These are phyloP conservation scores for Verbascum thapsus DNA, from an alignment of 257 asterid species.

Conservation along the genomic window DNA sequence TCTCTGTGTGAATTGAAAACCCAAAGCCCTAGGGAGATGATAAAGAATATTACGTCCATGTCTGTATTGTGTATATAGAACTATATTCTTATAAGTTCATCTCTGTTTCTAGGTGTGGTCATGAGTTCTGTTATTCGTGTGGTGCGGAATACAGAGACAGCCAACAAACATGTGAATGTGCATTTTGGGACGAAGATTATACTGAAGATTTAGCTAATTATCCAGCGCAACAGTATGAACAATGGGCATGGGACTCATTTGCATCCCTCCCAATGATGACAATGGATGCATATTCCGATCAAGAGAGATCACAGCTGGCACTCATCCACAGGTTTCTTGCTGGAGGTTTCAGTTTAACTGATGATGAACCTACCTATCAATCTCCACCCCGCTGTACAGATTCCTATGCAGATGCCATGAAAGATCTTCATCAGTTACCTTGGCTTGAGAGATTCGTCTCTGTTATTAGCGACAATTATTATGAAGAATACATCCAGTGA, in stretches of 20 bases:
- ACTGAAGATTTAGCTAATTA: slow-evolving; percentile 36
- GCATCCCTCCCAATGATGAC: slow-evolving; percentile 60
- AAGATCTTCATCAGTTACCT: slow-evolving; percentile 93
- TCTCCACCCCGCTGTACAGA: slow-evolving; percentile 76
- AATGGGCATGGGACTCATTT: slow-evolving; percentile 92
- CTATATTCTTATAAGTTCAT: too few relatives aligned
- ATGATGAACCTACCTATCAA: slow-evolving; percentile 58
- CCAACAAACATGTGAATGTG: slow-evolving; percentile 69
- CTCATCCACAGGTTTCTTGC: slow-evolving; percentile 89
- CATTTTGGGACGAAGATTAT: slow-evolving; percentile 69
- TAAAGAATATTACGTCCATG: too few relatives aligned
- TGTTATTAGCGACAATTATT: slow-evolving; percentile 79
- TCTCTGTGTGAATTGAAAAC: too few relatives aligned
- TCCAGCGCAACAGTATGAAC: slow-evolving; percentile 68
- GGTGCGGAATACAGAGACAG: slow-evolving; percentile 61
- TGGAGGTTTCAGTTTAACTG: slow-evolving; percentile 76
- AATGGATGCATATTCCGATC: slow-evolving; percentile 88
- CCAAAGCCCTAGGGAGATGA: too few relatives aligned
- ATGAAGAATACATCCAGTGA: slow-evolving; percentile 71
- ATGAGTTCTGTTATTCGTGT: slow-evolving; percentile 82
- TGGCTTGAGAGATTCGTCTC: slow-evolving; percentile 98
- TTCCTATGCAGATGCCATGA: slow-evolving; percentile 83
- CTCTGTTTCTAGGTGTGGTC: slow-evolving; percentile 78
- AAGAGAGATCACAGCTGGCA: slow-evolving; percentile 92
- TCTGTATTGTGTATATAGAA: too few relatives aligned